Evolutionary conservation across 129 eudicot species (phyloP), one percentile per base, ranked within the genome.

Genomic region (Helianthus tuberosus): DNA sequence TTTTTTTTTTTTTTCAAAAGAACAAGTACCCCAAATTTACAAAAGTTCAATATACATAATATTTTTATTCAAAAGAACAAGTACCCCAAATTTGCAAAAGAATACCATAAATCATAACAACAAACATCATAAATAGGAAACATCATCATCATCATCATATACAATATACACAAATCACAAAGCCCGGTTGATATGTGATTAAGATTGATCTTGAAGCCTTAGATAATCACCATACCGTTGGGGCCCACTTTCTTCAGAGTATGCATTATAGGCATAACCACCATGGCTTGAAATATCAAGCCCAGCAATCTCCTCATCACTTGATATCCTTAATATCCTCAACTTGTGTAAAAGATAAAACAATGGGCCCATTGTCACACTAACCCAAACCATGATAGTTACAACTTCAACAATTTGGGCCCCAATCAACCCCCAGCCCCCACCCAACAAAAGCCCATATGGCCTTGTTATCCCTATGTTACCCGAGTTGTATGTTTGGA

Each of bases 251-350:
- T 86, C 91, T 75, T 86, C 91, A 11, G 77, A 67, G 43, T 79
- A 81, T 8, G 78, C 83, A 73, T 65, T 76, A 64, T 87, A 87
- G 29, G 92, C 92, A n/a, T 82, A 84, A 11, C 92, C 92, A 23
- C 92, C 92, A 73, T 87, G 92, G 71, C 89, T 87, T 39, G 89
- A 87, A 51, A 87, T 87, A 66, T 87, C 92, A 8, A 87, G 89
- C 43, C 92, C 92, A 9, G 87, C 87, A 35, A 87, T 50, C 64
- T 87, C 92, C 17, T 84, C 92, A 20, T 84, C 87, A 11, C 48
- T 66, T 0, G 89, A 76, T 48, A 82, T 87, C 76, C 92, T 76
- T 62, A 87, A n/a, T 58, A 87, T 64, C 59, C 81, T 47, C n/a
- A 87, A 71, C 85, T 79, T 79, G 38, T 82, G 81, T 54, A 87